phyloP scores from a whole-genome alignment of 1,139 yeast genomes.

The Zygosaccharomyces pseudobailii region DNA sequence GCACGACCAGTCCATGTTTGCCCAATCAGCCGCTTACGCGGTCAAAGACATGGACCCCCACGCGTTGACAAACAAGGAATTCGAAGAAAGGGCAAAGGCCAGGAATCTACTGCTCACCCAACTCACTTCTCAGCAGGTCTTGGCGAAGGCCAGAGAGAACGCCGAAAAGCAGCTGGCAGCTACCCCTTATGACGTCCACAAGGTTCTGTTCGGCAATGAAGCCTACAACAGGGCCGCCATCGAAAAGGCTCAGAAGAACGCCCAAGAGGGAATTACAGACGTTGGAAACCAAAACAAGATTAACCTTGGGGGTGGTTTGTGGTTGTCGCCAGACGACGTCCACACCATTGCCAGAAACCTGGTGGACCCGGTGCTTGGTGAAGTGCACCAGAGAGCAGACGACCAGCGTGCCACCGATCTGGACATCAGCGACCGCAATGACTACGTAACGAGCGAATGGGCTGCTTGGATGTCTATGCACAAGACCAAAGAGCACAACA shows the following conservation, averaged over 20 bases:
- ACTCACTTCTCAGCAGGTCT: constrained; percentile 42
- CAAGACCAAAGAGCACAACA: constrained; percentile 22
- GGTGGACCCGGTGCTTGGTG: constrained; percentile 80
- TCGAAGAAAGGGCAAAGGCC: constrained; percentile 15
- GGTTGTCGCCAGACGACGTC: constrained; percentile 70
- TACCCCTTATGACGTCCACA: constrained; percentile 37
- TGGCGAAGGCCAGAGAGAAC: constrained; percentile 56
- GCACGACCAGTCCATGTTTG: constrained; percentile 22
- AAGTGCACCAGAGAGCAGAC: constrained; percentile 65
- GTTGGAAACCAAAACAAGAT: constrained; percentile 33
- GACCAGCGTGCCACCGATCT: constrained; percentile 69
- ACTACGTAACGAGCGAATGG: constrained; percentile 34
- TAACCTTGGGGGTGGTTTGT: constrained; percentile 85
- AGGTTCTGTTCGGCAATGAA: constrained; percentile 36
- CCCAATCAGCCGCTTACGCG: constrained; percentile 47
- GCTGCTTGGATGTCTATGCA: constrained; percentile 31
- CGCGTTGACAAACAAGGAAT: constrained; percentile 13
- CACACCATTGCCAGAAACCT: constrained; percentile 75
- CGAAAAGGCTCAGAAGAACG: constrained; percentile 57
- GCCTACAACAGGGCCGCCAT: constrained; percentile 46
- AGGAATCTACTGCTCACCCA: constrained; percentile 24
- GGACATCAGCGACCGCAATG: constrained; percentile 49
- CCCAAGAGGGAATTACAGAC: constrained; percentile 15
- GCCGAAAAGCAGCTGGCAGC: constrained; percentile 48
- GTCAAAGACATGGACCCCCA: constrained; percentile 37